Evolutionary conservation across 768 basidiomycete genomes (phyloP), one percentile per base, ranked within the genome.

Genomic region (Lactarius vividus): DNA sequence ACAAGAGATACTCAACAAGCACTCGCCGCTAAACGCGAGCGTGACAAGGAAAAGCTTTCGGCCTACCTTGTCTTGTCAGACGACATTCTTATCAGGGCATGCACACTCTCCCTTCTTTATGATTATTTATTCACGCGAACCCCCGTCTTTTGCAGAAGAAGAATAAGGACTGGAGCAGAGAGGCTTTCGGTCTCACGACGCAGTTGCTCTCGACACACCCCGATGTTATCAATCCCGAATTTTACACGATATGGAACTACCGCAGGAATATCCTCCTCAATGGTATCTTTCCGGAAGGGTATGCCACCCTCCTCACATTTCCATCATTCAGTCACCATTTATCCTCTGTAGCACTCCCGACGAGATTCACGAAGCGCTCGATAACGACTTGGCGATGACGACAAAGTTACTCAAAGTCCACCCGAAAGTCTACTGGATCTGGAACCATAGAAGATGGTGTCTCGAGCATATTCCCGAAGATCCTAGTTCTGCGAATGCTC

Each of bases 401-500:
- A 92, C 88, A 74, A 77, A 81, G 4, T 87, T 90, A 7, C 83
- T 99, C 53, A 89, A 91, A 72, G 80, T 83, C 10, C 86, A 96
- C 73, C 97, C 97, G 16, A 99, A 98, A 74, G 88, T 97, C 23
- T 99, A 99, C 75, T 94, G 92, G 89, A 94, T 98, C 71, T 99
- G 97, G 97, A 98, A 95, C 74, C 95, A 99, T 72, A 86, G 97
- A 44, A 81, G 88, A 71, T 98, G 97, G 97, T 96, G 96, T 73
- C 84, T 99, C 2, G 89, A 91, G 74, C 85, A 89, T 61, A 84
- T 96, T 13, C 96, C 96, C 0, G 80, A 83, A 60, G 90, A 88
- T 1, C 92, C 93, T 0, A 77, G 75, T 0, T 79, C 80, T n/a
- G 76, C 74, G 1, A 81, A 85, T 61, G 72, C 75, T 11, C 70